Base-by-base conservation (phyloP, 345 rosid species). In the Gossypium longicalyx region DNA sequence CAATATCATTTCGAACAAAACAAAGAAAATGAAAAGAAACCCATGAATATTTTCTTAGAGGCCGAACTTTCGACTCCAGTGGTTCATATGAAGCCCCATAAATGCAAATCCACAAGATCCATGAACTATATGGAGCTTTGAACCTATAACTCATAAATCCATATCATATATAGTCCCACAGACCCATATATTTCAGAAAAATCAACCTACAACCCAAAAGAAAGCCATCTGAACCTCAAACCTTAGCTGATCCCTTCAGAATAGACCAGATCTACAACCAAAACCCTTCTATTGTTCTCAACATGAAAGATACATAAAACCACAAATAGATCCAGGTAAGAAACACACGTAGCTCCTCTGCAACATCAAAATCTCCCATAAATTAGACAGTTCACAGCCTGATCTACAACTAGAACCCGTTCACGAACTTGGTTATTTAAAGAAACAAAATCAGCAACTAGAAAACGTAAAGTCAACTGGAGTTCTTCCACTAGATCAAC, bases 221-320 rank as follows among this genome's bases (percentile, higher is more conserved):
- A 67, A 19, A 13, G 38, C 9, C 45, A 51, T 41, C 5, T 43
- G 16, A 63, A 9, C 23, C 34, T 27, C 22, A 5, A 57, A 68
- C 11, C 38, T n/a, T 45, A 7, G n/a, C 56, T 2, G 34, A 56
- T 57, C 44, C 19, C 20, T n/a, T 29, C 15, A 45, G 66, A 23
- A 53, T 22, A 54, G 9, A 44, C 34, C 56, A 25, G 49, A 53
- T 75, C 77, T 56, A 57, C 25, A 75, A 38, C 22, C 27, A 38
- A 64, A 74, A 38, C 73, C 49, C 63, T 19, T 69, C 12, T 44
- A 67, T 8, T 57, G 71, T 41, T 17, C n/a, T 22, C 75, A 53
- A 53, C 17, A 8, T 34, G 9, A 15, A 20, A 56, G 67, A 44
- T 2, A 4, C 48, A 67, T 27, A 56, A 57, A 67, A 54, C 70